Evolutionary conservation across 768 basidiomycete genomes (phyloP).

Genomic region (Phlegmacium glaucopus): DNA sequence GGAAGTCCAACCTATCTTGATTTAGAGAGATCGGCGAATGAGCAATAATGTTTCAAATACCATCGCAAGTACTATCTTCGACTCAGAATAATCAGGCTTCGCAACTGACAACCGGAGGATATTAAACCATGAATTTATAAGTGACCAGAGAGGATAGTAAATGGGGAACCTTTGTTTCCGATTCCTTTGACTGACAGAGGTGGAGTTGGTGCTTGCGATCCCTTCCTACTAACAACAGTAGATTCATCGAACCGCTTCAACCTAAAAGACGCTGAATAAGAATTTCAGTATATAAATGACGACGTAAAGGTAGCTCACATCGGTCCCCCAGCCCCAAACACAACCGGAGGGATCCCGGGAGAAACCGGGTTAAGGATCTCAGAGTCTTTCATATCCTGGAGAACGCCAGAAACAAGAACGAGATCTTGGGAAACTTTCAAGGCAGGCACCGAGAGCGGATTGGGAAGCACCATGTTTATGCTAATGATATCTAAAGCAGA

Average conservation of each 20-base stretch:
- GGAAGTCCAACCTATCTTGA: slow-evolving; percentile 84
- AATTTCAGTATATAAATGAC: neutral
- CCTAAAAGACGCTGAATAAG: slow-evolving; percentile 36
- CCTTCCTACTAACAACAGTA: slow-evolving; percentile 61
- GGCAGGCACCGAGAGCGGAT: slow-evolving; percentile 25
- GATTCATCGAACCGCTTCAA: slow-evolving; percentile 80
- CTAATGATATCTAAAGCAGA: slow-evolving; percentile 5
- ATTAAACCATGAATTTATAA: slow-evolving; percentile 1
- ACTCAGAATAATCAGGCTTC: slow-evolving; percentile 97
- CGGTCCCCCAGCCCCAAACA: slow-evolving; percentile 75
- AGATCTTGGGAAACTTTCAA: slow-evolving; percentile 42
- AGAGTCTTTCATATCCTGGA: slow-evolving; percentile 44
- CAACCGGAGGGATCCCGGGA: slow-evolving; percentile 49
- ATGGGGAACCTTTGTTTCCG: slow-evolving; percentile 71
- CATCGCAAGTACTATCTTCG: slow-evolving; percentile 98
- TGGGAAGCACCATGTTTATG: slow-evolving; percentile 21
- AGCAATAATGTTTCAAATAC: slow-evolving; percentile 40
- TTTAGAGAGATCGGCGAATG: neutral
- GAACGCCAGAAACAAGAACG: slow-evolving; percentile 46
- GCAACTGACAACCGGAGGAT: slow-evolving; percentile 51
- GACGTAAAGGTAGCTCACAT: slow-evolving; percentile 42
- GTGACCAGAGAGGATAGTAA: neutral
- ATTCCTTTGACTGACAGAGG: slow-evolving; percentile 86
- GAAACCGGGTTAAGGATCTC: slow-evolving; percentile 26
- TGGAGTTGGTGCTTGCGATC: slow-evolving; percentile 74